Percentiles rank a stretch among this genome's conserved stretches.
Conservation (phyloP, 495 filamentous ascomycete species). For the Neurospora hispaniola region DNA sequence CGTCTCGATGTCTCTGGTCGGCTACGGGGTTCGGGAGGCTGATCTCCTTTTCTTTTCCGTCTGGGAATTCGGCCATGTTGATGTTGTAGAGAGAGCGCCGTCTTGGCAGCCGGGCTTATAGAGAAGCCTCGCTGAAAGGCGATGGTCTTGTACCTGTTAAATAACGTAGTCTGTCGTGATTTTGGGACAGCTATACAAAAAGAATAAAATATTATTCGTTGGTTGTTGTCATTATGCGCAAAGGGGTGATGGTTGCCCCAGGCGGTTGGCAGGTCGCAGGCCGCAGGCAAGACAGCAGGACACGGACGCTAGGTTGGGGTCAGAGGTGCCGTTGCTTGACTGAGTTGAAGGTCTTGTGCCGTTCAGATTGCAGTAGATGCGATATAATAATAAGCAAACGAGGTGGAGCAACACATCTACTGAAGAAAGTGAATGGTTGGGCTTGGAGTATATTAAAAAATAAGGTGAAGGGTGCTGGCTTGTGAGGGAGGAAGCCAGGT, state of each 20-base stretch:
- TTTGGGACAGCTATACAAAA: not conserved
- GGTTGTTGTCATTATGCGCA: not conserved
- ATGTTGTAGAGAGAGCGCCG: not conserved
- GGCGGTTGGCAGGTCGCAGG: not conserved
- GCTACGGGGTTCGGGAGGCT: slow-evolving; percentile 2
- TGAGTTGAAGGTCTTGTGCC: not conserved
- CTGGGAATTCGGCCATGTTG: not conserved
- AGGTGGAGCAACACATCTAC: not conserved
- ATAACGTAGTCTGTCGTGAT: not conserved
- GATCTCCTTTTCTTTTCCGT: slow-evolving; percentile 3
- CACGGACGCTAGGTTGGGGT: not conserved
- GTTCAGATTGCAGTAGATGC: not conserved
- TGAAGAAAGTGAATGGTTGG: not conserved
- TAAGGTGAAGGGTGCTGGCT: not conserved
- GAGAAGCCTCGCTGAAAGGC: not conserved
- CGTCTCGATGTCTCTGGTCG: slow-evolving; percentile 1
- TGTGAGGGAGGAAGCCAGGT: not conserved
- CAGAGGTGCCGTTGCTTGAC: not conserved
- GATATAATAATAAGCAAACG: not conserved
- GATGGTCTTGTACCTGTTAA: not conserved
- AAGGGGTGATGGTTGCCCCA: not conserved
- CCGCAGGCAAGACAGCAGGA: not conserved
- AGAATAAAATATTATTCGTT: not conserved
- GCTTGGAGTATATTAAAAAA: not conserved
- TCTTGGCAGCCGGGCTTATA: not conserved